These are phyloP conservation scores for Trichoderma sp. DNA, from an alignment of 2,329 filamentous ascomycete genomes.

Conservation along the genomic window DNA sequence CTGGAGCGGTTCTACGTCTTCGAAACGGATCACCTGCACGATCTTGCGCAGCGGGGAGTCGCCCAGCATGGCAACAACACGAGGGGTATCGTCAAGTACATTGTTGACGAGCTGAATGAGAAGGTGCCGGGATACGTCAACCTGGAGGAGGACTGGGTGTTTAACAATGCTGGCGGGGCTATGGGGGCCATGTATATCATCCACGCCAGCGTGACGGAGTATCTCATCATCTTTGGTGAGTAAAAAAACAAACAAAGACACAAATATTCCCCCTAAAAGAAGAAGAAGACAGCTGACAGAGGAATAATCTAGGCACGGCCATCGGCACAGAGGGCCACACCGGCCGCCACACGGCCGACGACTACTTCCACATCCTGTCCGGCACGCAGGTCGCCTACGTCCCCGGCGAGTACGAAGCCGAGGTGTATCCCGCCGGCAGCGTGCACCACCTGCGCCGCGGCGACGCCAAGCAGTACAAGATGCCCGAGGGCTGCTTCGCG, in stretches of 20 bases:
- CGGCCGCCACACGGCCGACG: slow-evolving; percentile 85
- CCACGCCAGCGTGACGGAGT: slow-evolving; percentile 85
- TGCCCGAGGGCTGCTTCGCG: slow-evolving; percentile 73
- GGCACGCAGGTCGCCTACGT: slow-evolving; percentile 76
- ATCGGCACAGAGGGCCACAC: slow-evolving; percentile 85
- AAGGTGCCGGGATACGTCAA: slow-evolving; percentile 58
- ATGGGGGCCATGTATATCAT: slow-evolving; percentile 93
- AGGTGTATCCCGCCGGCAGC: slow-evolving; percentile 66
- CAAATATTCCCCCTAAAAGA: no score
- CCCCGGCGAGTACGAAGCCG: slow-evolving; percentile 62
- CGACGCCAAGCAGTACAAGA: slow-evolving; percentile 77
- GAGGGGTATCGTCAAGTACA: slow-evolving; percentile 62
- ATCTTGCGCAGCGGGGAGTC: slow-evolving; percentile 65
- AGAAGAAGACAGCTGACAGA: neutral
- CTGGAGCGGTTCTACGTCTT: slow-evolving; percentile 73
- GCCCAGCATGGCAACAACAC: slow-evolving; percentile 73
- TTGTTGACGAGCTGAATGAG: slow-evolving; percentile 62
- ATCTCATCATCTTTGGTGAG: slow-evolving; percentile 77
- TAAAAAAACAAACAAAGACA: neutral
- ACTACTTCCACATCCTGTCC: slow-evolving; percentile 88
- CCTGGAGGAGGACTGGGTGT: slow-evolving; percentile 77
- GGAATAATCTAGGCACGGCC: slow-evolving; percentile 51
- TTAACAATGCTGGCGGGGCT: slow-evolving; percentile 87
- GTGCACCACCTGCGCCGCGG: slow-evolving; percentile 72
- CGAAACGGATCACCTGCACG: slow-evolving; percentile 63